A percentile compares a stretch with the other conserved stretches of the same genome.
Conservation (phyloP, 768 basidiomycete genomes). For the Xerocomellus amylosporus region DNA sequence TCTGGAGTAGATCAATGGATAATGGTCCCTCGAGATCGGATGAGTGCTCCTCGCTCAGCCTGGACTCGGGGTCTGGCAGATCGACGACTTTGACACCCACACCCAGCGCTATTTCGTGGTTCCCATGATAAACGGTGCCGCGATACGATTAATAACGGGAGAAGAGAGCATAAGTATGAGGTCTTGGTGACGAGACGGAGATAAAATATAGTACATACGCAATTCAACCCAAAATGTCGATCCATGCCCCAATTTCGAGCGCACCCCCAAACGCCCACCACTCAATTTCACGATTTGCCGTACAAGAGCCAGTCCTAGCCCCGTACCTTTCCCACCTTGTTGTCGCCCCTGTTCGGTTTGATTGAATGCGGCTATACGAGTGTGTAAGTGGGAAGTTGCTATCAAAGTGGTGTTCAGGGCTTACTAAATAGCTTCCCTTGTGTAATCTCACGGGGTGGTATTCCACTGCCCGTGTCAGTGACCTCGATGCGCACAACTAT, state of each 20-base stretch:
- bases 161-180: slow-evolving; percentile 8
- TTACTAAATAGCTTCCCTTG: slow-evolving; percentile 70
- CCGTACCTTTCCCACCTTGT: slow-evolving; percentile 73
- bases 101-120: slow-evolving; percentile 47
- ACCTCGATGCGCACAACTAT: slow-evolving; percentile 87
- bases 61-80: slow-evolving; percentile 24
- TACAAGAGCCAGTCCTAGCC: slow-evolving; percentile 72
- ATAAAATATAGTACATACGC: slow-evolving; percentile 37
- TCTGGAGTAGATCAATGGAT: slow-evolving; percentile 25
- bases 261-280: slow-evolving; percentile 71
- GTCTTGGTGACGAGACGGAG: slow-evolving; percentile 7
- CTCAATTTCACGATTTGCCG: slow-evolving; percentile 75
- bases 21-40: slow-evolving; percentile 27
- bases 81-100: slow-evolving; percentile 55
- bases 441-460: slow-evolving; percentile 62
- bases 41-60: slow-evolving; percentile 18
- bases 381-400: slow-evolving; percentile 4
- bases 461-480: slow-evolving; percentile 69
- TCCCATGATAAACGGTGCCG: slow-evolving; percentile 4
- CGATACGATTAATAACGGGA: slow-evolving; percentile 4
- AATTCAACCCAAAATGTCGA: slow-evolving; percentile 90
- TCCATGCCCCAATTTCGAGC: slow-evolving; percentile 61
- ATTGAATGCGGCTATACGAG: slow-evolving; percentile 60
- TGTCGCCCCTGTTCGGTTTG: slow-evolving; percentile 74
- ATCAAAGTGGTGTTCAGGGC: slow-evolving; percentile 23